A percentile compares a stretch with the other conserved stretches of the same genome.
phyloP scores from a whole-genome alignment of 306 rosid species.

The Trichosanthes cucumerina region DNA sequence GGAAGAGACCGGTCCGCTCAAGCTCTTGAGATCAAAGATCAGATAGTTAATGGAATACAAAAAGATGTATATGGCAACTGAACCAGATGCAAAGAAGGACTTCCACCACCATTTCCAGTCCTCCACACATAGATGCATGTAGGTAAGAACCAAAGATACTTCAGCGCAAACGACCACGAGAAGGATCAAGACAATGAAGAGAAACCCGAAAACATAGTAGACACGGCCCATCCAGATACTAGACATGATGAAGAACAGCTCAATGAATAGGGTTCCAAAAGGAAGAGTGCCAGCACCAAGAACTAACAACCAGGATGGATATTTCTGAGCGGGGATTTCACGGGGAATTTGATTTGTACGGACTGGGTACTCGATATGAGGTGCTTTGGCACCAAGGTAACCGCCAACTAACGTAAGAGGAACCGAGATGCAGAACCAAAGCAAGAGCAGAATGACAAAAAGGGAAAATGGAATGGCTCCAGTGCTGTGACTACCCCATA shows the following conservation, averaged over 20 bases:
- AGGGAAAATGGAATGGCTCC: slow-evolving; percentile 72
- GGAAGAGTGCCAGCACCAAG: slow-evolving; percentile 67
- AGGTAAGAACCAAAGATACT: slow-evolving; percentile 57
- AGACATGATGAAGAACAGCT: slow-evolving; percentile 71
- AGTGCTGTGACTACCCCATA: slow-evolving; percentile 73
- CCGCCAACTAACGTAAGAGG: slow-evolving; percentile 65
- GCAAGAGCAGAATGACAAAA: slow-evolving; percentile 42
- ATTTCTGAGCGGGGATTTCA: slow-evolving; percentile 52
- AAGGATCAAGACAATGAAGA: slow-evolving; percentile 42
- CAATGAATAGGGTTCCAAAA: slow-evolving; percentile 58
- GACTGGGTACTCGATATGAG: slow-evolving; percentile 54
- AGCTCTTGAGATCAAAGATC: slow-evolving; percentile 52
- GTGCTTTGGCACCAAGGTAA: slow-evolving; percentile 49
- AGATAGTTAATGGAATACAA: slow-evolving; percentile 59
- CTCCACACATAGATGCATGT: slow-evolving; percentile 76
- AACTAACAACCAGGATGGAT: slow-evolving; percentile 63
- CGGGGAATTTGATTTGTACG: slow-evolving; percentile 63
- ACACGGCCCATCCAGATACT: slow-evolving; percentile 71
- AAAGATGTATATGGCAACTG: slow-evolving; percentile 57
- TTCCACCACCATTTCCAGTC: slow-evolving; percentile 86
- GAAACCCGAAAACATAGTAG: slow-evolving; percentile 64
- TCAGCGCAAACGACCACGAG: slow-evolving; percentile 66
- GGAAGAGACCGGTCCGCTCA: slow-evolving; percentile 62
- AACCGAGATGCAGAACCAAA: slow-evolving; percentile 68
- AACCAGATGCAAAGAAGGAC: slow-evolving; percentile 66